Conservation (phyloP, 2,329 filamentous ascomycete genomes). For the Aspergillus sp. region DNA sequence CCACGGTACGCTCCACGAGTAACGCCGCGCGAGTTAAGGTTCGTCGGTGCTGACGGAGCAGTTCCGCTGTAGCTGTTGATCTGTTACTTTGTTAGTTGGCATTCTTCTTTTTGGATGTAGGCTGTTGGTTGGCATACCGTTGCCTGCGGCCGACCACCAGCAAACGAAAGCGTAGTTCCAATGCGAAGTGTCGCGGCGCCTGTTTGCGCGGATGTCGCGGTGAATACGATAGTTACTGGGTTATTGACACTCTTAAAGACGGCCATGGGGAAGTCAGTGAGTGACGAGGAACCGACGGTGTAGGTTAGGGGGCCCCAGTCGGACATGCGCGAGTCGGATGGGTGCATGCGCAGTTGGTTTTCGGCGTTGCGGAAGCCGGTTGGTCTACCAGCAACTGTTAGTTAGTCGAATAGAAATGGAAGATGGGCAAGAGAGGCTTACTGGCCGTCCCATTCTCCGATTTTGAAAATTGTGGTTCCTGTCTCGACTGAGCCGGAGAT, state of each 20-base stretch:
- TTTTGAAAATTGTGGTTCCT: slow-evolving; percentile 59
- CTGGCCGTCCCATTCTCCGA: slow-evolving; percentile 66
- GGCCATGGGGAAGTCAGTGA: slow-evolving; percentile 64
- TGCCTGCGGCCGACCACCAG: slow-evolving; percentile 58
- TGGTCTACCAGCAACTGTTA: slow-evolving; percentile 34
- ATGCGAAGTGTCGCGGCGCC: slow-evolving; percentile 61
- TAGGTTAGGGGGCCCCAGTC: slow-evolving; percentile 62
- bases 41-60: slow-evolving; percentile 56
- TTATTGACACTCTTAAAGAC: slow-evolving; percentile 62
- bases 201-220: slow-evolving; percentile 51
- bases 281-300: slow-evolving; percentile 57
- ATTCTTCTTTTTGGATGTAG: no score
- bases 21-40: slow-evolving; percentile 65
- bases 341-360: slow-evolving; percentile 68
- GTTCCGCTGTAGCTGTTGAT: slow-evolving; percentile 56
- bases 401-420: neutral
- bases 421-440: slow-evolving; percentile 23
- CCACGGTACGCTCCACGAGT: slow-evolving; percentile 67
- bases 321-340: slow-evolving; percentile 63
- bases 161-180: slow-evolving; percentile 64
- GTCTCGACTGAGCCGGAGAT: slow-evolving; percentile 53
- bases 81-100: slow-evolving; percentile 8
- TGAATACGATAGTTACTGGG: slow-evolving; percentile 62
- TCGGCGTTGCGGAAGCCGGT: slow-evolving; percentile 66
- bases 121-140: slow-evolving; percentile 23